Base-by-base conservation (phyloP, 495 filamentous ascomycete species). In the Aspergillus coremiiformis region DNA sequence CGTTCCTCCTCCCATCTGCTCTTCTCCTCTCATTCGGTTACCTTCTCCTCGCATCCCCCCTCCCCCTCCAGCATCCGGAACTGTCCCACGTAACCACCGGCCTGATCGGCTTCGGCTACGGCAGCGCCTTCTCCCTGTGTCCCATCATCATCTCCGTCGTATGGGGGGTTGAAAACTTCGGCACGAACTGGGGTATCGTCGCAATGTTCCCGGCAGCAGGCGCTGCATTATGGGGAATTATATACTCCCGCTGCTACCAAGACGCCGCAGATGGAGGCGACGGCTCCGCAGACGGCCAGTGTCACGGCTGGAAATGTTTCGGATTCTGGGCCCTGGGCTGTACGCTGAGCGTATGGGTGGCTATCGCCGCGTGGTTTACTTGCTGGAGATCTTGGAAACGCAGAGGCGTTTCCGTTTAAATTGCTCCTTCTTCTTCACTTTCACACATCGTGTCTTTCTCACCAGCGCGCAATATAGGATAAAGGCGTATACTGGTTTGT, bases 121-220 rank as follows among this genome's bases (percentile, higher is more conserved):
- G 93, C 41, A 89, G 90, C 22, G 80, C 87, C 33, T 98, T 98
- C 71, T 86, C 82, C 33, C 78, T 98, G 12, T 81, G 84, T 0
- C 93, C 93, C 3, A 96, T 96, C 61, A 86, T 96, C 53, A 83
- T 96, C 57, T 86, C 81, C 47, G 88, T 96, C 21, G 90, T 97
- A 39, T 98, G 93, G 93, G 93, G 93, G 30, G 90, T 95, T 1
- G 89, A 96, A 71, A 98, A 97, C 67, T 97, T 97, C 66, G 93
- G 88, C 52, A 98, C 93, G 2, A 97, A 98, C 59, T 98, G 92
- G 84, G 93, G 93, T 12, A 89, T 96, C 53, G 84, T 98, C 14
- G 88, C 88, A 29, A 87, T 94, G 72, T 85, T 90, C 44, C 93
- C 93, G 8, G 93, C 91, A 1, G 66, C 81, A 2, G 92, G 92